Evolutionary conservation across 441 rosid species (phyloP), one percentile per base, ranked within the genome.

Genomic region (Capsella rubella): DNA sequence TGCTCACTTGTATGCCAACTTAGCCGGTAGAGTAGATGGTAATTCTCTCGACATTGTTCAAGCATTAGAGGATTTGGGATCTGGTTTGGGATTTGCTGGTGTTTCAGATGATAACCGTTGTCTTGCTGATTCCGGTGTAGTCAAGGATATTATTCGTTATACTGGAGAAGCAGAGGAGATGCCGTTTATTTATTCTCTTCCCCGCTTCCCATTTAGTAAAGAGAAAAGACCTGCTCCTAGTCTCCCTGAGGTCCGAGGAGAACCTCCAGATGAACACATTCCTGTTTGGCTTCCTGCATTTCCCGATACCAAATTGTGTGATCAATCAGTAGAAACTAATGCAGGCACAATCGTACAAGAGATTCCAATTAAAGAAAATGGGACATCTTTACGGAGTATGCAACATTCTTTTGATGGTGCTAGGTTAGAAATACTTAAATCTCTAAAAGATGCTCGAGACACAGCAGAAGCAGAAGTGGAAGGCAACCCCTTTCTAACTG

Each of bases 211-310:
- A 2, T 76, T 87, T 59, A 62, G 72, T 57, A 86, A 75, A 89
- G 95, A 86, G 18, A 47, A 75, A 71, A 85, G 83, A 68, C 82
- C 52, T 31, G 69, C 72, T 28, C 81, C 82, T 34, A 90, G 87
- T 64, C 90, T 91, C 79, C 59, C 56, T 43, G 84, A 75, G 71
- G 73, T 75, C 77, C 93, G 89, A 40, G 84, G 34, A 72, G 91
- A 85, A 79, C 88, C 91, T 77, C 90, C 91, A 52, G 81, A 59
- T 52, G 88, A 87, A 51, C 92, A 91, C 64, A 91, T 95, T 62
- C 97, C 99, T 2, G 70, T 73, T 78, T 95, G 99, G 98, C 77
- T 95, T 79, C 97, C 93, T 60, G 79, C 85, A 28, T 90, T 89
- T 72, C 97, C 98, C 10, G 84, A 79, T 82, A 80, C 82, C n/a